Conservation (phyloP, 306 rosid species). For the Boehmeria nivea region DNA sequence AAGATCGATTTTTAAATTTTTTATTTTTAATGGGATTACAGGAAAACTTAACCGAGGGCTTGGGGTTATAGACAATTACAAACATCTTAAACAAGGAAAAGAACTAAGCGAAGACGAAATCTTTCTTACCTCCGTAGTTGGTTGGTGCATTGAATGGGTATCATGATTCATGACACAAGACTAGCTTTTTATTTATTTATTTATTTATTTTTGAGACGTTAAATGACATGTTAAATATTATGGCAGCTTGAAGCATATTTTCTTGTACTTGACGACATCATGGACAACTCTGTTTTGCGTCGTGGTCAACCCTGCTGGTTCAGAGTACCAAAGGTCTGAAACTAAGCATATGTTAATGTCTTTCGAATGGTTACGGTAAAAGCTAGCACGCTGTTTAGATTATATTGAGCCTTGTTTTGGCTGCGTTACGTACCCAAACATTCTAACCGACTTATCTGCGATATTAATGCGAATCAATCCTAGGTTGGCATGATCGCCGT, state of each 20-base stretch:
- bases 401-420: no score
- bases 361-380: no score
- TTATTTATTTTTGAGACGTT: neutral
- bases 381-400: no score
- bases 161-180: neutral
- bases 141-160: conserved; percentile 65
- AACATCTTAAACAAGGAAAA: conserved; percentile 31
- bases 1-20: no score
- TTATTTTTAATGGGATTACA: conserved; percentile 11
- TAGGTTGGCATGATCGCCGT: conserved; percentile 84
- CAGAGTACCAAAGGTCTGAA: conserved; percentile 42
- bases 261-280: conserved; percentile 45
- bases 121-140: conserved; percentile 38
- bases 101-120: conserved; percentile 33
- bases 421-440: neutral
- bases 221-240: neutral
- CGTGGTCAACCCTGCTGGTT: conserved; percentile 54
- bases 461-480: no score
- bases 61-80: conserved; percentile 39
- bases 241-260: conserved; percentile 49
- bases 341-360: no score
- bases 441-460: neutral
- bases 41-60: conserved; percentile 49
- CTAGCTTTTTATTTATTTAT: neutral
- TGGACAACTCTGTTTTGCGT: conserved; percentile 47